Evolutionary conservation across 768 basidiomycete genomes (phyloP).

Genomic region (Chiua virens): DNA sequence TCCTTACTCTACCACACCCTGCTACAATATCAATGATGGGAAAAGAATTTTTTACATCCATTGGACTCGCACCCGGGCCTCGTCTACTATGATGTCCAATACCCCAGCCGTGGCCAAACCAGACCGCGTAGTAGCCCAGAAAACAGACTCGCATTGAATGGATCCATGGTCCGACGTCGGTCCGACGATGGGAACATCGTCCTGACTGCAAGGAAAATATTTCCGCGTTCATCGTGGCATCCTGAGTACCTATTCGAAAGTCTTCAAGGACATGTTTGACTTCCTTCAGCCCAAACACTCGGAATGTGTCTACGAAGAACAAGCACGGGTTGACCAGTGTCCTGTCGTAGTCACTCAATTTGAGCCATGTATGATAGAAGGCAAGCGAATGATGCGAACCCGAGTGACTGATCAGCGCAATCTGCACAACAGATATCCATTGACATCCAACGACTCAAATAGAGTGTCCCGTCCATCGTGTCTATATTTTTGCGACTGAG

Average conservation of each 20-base stretch:
- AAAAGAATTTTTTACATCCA: no score
- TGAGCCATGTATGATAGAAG: slow-evolving; percentile 19
- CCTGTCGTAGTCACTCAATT: slow-evolving; percentile 14
- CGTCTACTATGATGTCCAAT: no score
- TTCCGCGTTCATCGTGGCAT: slow-evolving; percentile 35
- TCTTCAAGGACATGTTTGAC: slow-evolving; percentile 31
- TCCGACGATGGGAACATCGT: slow-evolving; percentile 32
- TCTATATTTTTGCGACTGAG: slow-evolving; percentile 15
- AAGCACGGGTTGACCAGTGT: slow-evolving; percentile 17
- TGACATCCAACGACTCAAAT: neutral
- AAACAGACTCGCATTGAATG: no score
- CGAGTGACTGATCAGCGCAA: neutral
- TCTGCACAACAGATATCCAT: slow-evolving; percentile 1
- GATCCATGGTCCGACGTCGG: no score
- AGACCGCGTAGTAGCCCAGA: no score
- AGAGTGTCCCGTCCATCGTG: neutral
- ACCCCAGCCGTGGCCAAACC: no score
- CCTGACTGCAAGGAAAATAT: slow-evolving; percentile 20
- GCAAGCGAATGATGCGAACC: no score
- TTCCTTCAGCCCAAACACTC: slow-evolving; percentile 1
- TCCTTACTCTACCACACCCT: no score
- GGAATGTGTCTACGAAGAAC: neutral
- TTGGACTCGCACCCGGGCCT: no score
- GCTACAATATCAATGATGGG: no score
- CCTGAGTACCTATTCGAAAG: slow-evolving; percentile 24